Evolutionary conservation across 1,139 yeast genomes (phyloP), one percentile per base, ranked within the genome.

Genomic region (Nakaseomyces bracarensis): DNA sequence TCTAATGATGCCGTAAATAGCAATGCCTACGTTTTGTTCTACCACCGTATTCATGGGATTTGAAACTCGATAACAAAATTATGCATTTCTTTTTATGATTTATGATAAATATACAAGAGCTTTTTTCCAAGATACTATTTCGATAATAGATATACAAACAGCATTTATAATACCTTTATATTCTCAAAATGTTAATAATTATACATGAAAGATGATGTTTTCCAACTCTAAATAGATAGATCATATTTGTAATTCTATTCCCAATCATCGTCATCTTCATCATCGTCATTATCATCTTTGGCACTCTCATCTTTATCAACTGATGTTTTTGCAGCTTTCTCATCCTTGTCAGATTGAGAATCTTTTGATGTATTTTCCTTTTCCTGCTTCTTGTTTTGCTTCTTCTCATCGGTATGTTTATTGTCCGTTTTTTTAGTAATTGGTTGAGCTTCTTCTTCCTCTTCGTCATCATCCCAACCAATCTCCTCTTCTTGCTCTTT

Each of bases 21-120:
- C 2, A 79, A 80, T 60, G 94, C 91, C n/a, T 84, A 84, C 58
- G 83, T 87, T 43, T 66, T 84, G 49, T 83, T 84, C 58, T 83
- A 74, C 52, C 72, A 47, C 38, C 47, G 54, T 25, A 46, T 49
- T 6, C 42, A 50, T 39, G 36, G 36, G 4, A 31, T 31, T n/a
- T 31, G 15, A 19, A 27, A 10, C 7, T n/a, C n/a, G n/a, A n/a
- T n/a, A n/a, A n/a, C n/a, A n/a, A n/a, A n/a, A n/a, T n/a, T n/a
- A n/a, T n/a, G n/a, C n/a, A n/a, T n/a, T n/a, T n/a, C n/a, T n/a
- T n/a, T n/a, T n/a, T n/a, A n/a, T n/a, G n/a, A n/a, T n/a, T n/a
- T n/a, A n/a, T n/a, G n/a, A n/a, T n/a, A n/a, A n/a, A n/a, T n/a
- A n/a, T n/a, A n/a, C n/a, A n/a, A n/a, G n/a, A n/a, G n/a, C n/a